Percentiles rank a stretch among this genome's conserved stretches.
Conservation (phyloP, 1,284 basidiomycete species). For the Papiliotrema laurentii region DNA sequence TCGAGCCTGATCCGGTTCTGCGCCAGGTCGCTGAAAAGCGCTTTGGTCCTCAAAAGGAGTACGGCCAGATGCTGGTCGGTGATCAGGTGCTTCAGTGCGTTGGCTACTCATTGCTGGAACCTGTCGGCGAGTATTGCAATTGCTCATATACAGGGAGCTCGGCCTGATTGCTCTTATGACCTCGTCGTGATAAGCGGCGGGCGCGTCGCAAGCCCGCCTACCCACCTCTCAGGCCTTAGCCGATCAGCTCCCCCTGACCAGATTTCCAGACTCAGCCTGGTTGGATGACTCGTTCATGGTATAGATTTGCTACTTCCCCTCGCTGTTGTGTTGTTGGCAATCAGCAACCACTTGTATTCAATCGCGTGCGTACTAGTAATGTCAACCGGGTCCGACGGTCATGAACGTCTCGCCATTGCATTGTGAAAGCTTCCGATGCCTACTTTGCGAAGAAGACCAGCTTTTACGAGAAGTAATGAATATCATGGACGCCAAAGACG, state of each 20-base stretch:
- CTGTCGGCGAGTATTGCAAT: not conserved
- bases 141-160: constrained; percentile 59
- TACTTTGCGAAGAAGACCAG: too few relatives aligned
- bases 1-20: constrained; percentile 61
- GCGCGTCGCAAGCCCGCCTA: not conserved
- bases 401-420: too few relatives aligned
- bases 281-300: too few relatives aligned
- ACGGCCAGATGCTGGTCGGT: constrained; percentile 76
- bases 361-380: too few relatives aligned
- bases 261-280: too few relatives aligned
- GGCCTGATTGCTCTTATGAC: constrained; percentile 75
- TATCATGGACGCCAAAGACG: too few relatives aligned
- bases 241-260: not conserved
- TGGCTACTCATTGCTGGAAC: constrained; percentile 5
- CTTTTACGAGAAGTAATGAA: too few relatives aligned
- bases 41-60: constrained; percentile 51
- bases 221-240: not conserved
- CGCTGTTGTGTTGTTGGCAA: too few relatives aligned
- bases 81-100: constrained; percentile 76
- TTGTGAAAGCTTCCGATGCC: too few relatives aligned
- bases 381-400: too few relatives aligned
- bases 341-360: too few relatives aligned
- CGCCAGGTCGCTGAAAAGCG: constrained; percentile 42
- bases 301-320: too few relatives aligned
- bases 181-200: constrained; percentile 4